phyloP scores from a whole-genome alignment of 1,139 yeast species.

The Petasospora rhodanensis region DNA sequence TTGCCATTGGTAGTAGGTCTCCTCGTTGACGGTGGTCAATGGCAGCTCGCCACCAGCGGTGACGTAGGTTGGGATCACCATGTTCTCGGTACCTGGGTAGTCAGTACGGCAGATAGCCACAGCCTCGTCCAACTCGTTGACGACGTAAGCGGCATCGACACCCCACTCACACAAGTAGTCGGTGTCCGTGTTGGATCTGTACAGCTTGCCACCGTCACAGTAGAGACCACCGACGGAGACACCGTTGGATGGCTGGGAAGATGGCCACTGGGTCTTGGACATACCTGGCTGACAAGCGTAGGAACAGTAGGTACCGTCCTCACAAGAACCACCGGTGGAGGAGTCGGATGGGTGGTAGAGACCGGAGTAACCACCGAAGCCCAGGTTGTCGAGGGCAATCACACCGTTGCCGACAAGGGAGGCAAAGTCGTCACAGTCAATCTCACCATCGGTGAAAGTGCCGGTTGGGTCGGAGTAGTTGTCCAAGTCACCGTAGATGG shows the following conservation, averaged over 20 bases:
- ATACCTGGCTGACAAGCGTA: conserved; percentile 88
- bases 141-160: conserved; percentile 60
- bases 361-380: conserved; percentile 79
- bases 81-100: conserved; percentile 98
- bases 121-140: conserved; percentile 53
- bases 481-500: conserved; percentile 50
- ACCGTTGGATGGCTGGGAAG: conserved; percentile 65
- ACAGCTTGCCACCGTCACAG: conserved; percentile 66
- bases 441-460: conserved; percentile 74
- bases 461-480: conserved; percentile 49
- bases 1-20: conserved; percentile 73
- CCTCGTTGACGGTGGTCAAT: conserved; percentile 75
- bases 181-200: conserved; percentile 55
- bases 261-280: conserved; percentile 89
- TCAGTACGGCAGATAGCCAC: conserved; percentile 96
- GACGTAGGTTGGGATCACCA: conserved; percentile 89
- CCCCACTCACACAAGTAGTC: conserved; percentile 85
- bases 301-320: conserved; percentile 90
- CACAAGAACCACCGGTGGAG: conserved; percentile 40
- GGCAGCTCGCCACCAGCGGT: conserved; percentile 61
- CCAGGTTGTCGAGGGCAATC: conserved; percentile 72
- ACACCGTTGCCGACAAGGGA: conserved; percentile 74
- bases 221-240: conserved; percentile 75
- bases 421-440: conserved; percentile 78
- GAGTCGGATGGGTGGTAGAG: conserved; percentile 23